Conservation (phyloP, 129 eudicot genomes). For the Deinandra increscens region DNA sequence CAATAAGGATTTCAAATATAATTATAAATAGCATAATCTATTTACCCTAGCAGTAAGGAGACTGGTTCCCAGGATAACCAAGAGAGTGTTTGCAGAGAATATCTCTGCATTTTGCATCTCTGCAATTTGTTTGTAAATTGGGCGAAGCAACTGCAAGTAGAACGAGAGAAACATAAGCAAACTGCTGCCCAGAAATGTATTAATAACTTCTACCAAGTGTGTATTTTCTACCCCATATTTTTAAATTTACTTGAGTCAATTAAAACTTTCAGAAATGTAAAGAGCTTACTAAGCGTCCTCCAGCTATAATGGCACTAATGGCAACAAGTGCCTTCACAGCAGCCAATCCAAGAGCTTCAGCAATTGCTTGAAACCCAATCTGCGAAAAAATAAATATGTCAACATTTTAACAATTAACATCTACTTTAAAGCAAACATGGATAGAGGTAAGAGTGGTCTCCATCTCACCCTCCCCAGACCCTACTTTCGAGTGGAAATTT, state of each 20-base stretch:
- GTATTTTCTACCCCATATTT: neutral
- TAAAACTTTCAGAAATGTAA: neutral
- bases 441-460: no score
- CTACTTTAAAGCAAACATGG: neutral
- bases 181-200: neutral
- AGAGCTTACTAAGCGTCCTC: constrained; percentile 85
- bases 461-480: no score
- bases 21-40: constrained; percentile 16
- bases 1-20: constrained; percentile 10
- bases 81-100: constrained; percentile 92
- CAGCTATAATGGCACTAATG: constrained; percentile 91
- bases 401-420: constrained; percentile 13
- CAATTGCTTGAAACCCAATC: constrained; percentile 98
- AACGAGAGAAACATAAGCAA: constrained; percentile 9
- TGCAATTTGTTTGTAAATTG: constrained; percentile 93
- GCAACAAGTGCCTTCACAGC: constrained; percentile 99
- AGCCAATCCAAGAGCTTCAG: constrained; percentile 99
- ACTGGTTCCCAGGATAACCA: constrained; percentile 95
- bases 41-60: constrained; percentile 96
- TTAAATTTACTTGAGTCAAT: neutral
- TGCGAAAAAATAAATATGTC: constrained; percentile 32
- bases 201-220: constrained; percentile 11
- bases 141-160: constrained; percentile 85
- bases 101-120: constrained; percentile 98
- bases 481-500: no score